Percentiles rank a stretch among this genome's conserved stretches.
phyloP scores from a whole-genome alignment of 2,329 filamentous ascomycete genomes.

The Exophiala sideris region DNA sequence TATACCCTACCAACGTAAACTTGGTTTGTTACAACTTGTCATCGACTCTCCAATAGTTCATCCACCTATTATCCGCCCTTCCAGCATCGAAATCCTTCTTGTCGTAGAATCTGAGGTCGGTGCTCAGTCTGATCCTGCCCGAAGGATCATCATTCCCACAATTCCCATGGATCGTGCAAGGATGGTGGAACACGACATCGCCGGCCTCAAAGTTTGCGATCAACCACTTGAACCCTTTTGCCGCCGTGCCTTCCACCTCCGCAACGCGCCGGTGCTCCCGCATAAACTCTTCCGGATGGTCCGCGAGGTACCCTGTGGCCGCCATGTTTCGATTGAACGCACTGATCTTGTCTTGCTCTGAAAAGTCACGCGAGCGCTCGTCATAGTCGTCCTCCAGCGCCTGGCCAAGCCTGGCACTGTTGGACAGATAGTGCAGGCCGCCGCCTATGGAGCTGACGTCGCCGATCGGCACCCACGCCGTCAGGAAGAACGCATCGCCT shows the following conservation, averaged over 20 bases:
- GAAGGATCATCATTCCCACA: conserved; percentile 35
- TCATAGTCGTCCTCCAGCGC: conserved; percentile 41
- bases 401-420: conserved; percentile 35
- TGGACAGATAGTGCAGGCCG: conserved; percentile 43
- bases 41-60: conserved; percentile 36
- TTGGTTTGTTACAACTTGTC: conserved; percentile 25
- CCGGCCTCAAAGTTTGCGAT: conserved; percentile 38
- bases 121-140: neutral
- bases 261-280: conserved; percentile 15
- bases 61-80: conserved; percentile 36
- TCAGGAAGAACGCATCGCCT: conserved; percentile 35
- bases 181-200: conserved; percentile 45
- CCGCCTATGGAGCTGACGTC: conserved; percentile 37
- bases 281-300: conserved; percentile 28
- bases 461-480: conserved; percentile 39
- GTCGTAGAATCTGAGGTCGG: neutral
- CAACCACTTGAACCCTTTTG: conserved; percentile 31
- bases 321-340: conserved; percentile 35
- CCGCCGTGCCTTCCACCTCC: conserved; percentile 6
- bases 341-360: conserved; percentile 32
- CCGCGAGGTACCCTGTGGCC: conserved; percentile 11
- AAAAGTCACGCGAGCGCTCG: conserved; percentile 28
- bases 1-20: neutral
- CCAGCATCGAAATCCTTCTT: conserved; percentile 26
- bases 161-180: conserved; percentile 42